Evolutionary conservation across 2,329 filamentous ascomycete species (phyloP).

Genomic region (Aspergillus sp.): DNA sequence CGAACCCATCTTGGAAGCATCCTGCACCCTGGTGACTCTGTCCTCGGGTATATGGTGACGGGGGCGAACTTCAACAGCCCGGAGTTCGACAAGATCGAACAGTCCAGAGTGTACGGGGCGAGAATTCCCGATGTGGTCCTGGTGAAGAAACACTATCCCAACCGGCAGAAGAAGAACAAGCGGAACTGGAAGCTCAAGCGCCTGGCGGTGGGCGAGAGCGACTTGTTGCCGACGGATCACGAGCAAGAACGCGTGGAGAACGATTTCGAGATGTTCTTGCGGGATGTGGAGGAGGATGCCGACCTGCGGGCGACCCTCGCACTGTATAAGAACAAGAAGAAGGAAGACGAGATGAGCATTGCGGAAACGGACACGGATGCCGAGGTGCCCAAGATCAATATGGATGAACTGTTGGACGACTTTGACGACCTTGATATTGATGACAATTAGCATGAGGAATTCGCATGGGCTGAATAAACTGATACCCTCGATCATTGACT

Average conservation of each 20-base stretch:
- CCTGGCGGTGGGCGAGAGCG: slow-evolving; percentile 74
- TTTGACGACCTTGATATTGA: slow-evolving; percentile 85
- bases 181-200: slow-evolving; percentile 95
- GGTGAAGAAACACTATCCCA: slow-evolving; percentile 92
- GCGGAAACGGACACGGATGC: slow-evolving; percentile 62
- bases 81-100: slow-evolving; percentile 79
- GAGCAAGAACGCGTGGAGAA: slow-evolving; percentile 86
- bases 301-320: slow-evolving; percentile 82
- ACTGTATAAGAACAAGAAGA: slow-evolving; percentile 70
- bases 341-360: slow-evolving; percentile 49
- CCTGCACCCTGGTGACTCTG: slow-evolving; percentile 85
- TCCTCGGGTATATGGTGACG: slow-evolving; percentile 87
- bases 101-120: slow-evolving; percentile 70
- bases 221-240: slow-evolving; percentile 54
- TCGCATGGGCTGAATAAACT: too few species aligned
- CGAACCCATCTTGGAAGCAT: slow-evolving; percentile 86
- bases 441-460: slow-evolving; percentile 9
- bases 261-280: slow-evolving; percentile 96
- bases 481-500: too few species aligned
- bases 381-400: slow-evolving; percentile 67
- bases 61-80: slow-evolving; percentile 91
- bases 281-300: slow-evolving; percentile 92
- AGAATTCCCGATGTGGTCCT: slow-evolving; percentile 88
- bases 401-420: slow-evolving; percentile 85
- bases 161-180: slow-evolving; percentile 75